Base-by-base conservation (phyloP, 108 stramenopile genomes). In the Discostella pseudostelligera region DNA sequence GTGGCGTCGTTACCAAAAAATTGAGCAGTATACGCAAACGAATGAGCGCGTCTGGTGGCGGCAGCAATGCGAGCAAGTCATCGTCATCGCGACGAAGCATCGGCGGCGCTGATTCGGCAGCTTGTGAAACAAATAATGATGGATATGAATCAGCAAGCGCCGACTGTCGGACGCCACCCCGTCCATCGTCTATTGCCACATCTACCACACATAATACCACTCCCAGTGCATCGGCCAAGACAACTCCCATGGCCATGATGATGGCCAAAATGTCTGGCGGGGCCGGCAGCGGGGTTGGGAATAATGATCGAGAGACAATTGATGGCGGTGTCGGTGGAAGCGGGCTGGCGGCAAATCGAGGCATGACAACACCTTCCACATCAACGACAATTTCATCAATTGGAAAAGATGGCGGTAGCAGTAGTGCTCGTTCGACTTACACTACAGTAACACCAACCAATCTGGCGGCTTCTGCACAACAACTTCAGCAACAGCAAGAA, bases 1-100 rank as follows among this genome's bases (percentile, higher is more conserved):
- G 47, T 7, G 51, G 51, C 0, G 51, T 28, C 14, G 47, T 32
- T n/a, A n/a, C 51, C 51, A 53, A 26, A 1, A 53, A 53, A 28
- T 28, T 53, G 13, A 28, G 24, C 4, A 28, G 26, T 14, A 24
- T 53, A 5, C 51, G 51, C 24, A 53, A 53, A 1, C 51, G 24
- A 7, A 53, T 53, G 13, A 53, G 26, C 26, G 28, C 14, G 51
- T 8, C 12, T 7, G 4, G 26, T 4, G 13, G 14, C 26, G 0
- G 24, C 13, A 28, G 26, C 2, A 28, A 28, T 2, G 51, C 21
- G 24, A 25, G 48, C 17, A 20, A 2, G 48, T 16, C 6, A 26
- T 10, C 24, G 7, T 53, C 51, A 7, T 48, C 47, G 19, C 1
- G 17, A 16, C 32, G 5, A 32, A 32, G 19, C 47, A 16, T 44